Percentiles rank a stretch among this genome's conserved stretches.
Evolutionary conservation across 805 yeast genomes (phyloP).

Genomic region (Metschnikowia reukaufii): DNA sequence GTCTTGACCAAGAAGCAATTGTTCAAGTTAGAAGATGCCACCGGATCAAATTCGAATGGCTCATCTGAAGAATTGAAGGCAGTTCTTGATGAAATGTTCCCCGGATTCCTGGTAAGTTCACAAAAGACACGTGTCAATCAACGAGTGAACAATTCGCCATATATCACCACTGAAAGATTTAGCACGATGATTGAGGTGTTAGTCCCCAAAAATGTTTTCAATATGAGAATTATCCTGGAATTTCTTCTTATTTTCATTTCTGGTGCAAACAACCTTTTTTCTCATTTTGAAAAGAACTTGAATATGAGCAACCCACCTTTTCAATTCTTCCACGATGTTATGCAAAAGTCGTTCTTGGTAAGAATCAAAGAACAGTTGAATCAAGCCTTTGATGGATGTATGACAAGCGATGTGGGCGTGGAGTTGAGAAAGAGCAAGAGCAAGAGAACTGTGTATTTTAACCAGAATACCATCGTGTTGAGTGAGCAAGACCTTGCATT

Average conservation of each 20-base stretch:
- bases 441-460: constrained; percentile 6
- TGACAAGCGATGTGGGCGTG: constrained; percentile 17
- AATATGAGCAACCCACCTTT: constrained; percentile 23
- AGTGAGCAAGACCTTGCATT: constrained; percentile 9
- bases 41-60: constrained; percentile 17
- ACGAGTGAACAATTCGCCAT: constrained; percentile 34
- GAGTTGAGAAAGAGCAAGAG: constrained; percentile 6
- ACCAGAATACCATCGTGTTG: constrained; percentile 9
- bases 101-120: constrained; percentile 51
- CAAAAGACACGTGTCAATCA: constrained; percentile 6
- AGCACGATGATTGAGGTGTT: constrained; percentile 59
- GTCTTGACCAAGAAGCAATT: constrained; percentile 26
- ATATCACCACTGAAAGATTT: constrained; percentile 59
- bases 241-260: constrained; percentile 69
- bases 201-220: constrained; percentile 69
- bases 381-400: constrained; percentile 47
- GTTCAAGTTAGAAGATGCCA: constrained; percentile 35
- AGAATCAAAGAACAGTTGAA: constrained; percentile 58
- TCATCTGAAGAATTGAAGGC: constrained; percentile 30
- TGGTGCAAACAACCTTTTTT: constrained; percentile 44
- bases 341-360: constrained; percentile 64
- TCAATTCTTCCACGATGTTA: constrained; percentile 59
- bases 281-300: constrained; percentile 16
- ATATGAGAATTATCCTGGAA: constrained; percentile 77
- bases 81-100: constrained; percentile 62